Evolutionary conservation across 1,284 basidiomycete genomes (phyloP), one percentile per base, ranked within the genome.

Genomic region (Boletus sp.): DNA sequence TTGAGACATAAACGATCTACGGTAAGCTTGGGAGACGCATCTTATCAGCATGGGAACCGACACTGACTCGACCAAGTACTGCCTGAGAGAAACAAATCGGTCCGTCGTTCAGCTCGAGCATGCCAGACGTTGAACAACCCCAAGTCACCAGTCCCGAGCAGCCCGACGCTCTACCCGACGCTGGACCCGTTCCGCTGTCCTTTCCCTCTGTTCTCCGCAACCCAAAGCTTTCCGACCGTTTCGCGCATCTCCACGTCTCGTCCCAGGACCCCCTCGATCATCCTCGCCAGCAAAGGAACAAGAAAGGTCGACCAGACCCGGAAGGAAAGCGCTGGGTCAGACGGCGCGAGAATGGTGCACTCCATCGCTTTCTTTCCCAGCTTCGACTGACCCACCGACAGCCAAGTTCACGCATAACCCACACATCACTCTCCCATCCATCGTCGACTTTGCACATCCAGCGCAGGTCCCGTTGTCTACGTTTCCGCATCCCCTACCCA

Each of bases 261-360:
- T 55, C 47, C 62, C 55, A 56, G 58, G 60, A 43, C 12, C 5
- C 29, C 16, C 3, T 13, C 2, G 7, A 12, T 1, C 51, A 16
- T 4, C 8, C 57, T 31, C 44, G n/a, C 49, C 36, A 39, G 7
- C 60, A 66, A 7, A 62, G 65, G 8, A 74, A 74, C 70, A 83
- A 78, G 68, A 75, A 63, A 53, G 74, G 73, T 52, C 60, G 74
- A 39, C 81, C 83, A 51, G 84, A 85, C 48, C 85, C 84, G 58
- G 86, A 89, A 62, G 91, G 90, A 42, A 92, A 88, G 72, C 84
- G 88, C 27, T 89, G 86, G 84, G 72, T 84, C 7, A 75, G 88
- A 62, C 80, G 90, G 36, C 87, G 84, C 67, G 89, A 91, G 65
- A 92, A 92, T 60, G 84, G 89, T 90, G 44, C 53, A 80, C 72